Base-by-base conservation (phyloP, 2,329 filamentous ascomycete genomes). In the Trichoderma sp. region DNA sequence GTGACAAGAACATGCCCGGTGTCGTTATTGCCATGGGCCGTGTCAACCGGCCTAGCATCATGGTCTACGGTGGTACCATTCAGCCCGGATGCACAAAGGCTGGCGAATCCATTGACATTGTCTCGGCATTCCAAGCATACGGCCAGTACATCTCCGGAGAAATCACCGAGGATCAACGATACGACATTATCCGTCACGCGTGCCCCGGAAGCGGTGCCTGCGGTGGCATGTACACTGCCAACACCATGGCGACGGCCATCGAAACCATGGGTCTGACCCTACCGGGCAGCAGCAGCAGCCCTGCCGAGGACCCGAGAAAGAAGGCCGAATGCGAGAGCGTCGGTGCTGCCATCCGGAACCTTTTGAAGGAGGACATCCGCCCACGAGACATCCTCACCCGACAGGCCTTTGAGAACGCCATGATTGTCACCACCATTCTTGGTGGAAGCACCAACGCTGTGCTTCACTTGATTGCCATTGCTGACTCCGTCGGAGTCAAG, bases 1-100 rank as follows among this genome's bases (percentile, higher is more conserved):
- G 97, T 86, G 97, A 99, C 90, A 99, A 99, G 91, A 99, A 99
- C 87, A 98, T 99, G 97, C 95, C 95, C 1, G 94, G 94, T 84
- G 94, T 97, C 14, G 87, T 95, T 80, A 97, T 97, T 81, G 97
- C 95, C 75, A 98, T 98, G 94, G 96, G 95, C 50, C 91, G 97
- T 80, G 92, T 98, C 79, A 98, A 99, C 88, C 89, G 97, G 64
- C 97, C 97, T 35, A 95, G 94, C 80, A 89, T 99, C 83, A 99
- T 99, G 97, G 94, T 99, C 35, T 99, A 99, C 82, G 97, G 97
- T 79, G 97, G 97, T 66, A 95, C 94, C 59, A 99, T 98, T 83
- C 92, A 94, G 83, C 94, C 97, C 50, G 97, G 97, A 64, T 98
- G 95, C 86, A 94, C 93, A 74, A 89, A 88, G 81, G 90, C 89